A percentile compares a stretch with the other conserved stretches of the same genome.
Conservation (phyloP, 345 rosid species). For the Ailanthus altissimus region DNA sequence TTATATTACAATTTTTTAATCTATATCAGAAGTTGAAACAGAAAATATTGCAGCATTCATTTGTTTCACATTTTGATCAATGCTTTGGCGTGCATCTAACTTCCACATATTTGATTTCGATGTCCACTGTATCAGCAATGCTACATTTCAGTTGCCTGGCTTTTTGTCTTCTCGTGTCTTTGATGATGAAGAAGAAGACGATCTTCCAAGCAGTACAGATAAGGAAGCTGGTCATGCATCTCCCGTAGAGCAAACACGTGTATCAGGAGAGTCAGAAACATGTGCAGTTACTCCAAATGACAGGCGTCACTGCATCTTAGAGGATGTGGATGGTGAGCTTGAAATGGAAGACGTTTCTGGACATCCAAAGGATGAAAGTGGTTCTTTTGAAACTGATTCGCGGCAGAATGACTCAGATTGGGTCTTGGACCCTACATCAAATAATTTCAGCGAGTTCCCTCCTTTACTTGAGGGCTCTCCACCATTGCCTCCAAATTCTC, state of each 20-base stretch:
- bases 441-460: slow-evolving; percentile 31
- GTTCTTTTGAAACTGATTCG: slow-evolving; percentile 36
- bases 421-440: slow-evolving; percentile 28
- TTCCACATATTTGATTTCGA: slow-evolving; percentile 23
- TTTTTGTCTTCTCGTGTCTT: slow-evolving; percentile 59
- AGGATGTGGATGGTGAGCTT: slow-evolving; percentile 82
- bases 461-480: slow-evolving; percentile 61
- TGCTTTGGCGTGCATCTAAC: not conserved
- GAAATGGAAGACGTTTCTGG: slow-evolving; percentile 90
- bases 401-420: slow-evolving; percentile 35
- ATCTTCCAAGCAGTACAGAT: slow-evolving; percentile 45
- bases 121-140: slow-evolving; percentile 60
- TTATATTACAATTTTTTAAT: not conserved
- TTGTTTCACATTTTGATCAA: slow-evolving; percentile 1
- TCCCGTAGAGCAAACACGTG: slow-evolving; percentile 38
- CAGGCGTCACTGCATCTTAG: slow-evolving; percentile 68
- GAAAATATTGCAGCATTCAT: not conserved
- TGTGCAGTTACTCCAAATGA: slow-evolving; percentile 48
- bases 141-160: slow-evolving; percentile 83
- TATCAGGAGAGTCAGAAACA: slow-evolving; percentile 50
- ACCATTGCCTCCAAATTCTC: slow-evolving; percentile 70
- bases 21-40: not conserved
- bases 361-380: slow-evolving; percentile 56
- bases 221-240: slow-evolving; percentile 43
- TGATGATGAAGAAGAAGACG: slow-evolving; percentile 63